Evolutionary conservation across 78 protist species (phyloP).

Genomic region (Emiliania huxleyi): DNA sequence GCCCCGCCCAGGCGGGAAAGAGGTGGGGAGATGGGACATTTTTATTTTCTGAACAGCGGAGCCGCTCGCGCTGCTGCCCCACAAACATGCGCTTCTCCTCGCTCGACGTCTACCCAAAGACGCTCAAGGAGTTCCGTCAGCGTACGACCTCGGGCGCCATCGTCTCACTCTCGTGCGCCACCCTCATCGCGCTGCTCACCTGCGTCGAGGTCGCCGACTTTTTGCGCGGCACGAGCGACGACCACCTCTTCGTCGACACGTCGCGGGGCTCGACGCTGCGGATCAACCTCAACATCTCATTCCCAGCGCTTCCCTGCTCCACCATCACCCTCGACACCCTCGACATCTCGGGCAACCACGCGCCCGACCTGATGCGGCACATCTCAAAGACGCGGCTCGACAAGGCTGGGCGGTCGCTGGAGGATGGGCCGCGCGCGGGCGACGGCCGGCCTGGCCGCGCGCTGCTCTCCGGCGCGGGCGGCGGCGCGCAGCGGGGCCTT

Average conservation of each 20-base stretch:
- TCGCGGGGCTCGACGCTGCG: neutral
- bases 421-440: neutral
- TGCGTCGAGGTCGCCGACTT: neutral
- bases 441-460: neutral
- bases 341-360: neutral
- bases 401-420: neutral
- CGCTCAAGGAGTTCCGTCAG: neutral
- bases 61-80: no score
- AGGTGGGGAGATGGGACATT: no score
- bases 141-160: neutral
- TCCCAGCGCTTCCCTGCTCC: constrained; percentile 9
- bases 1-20: no score
- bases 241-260: neutral
- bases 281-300: neutral
- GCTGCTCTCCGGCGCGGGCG: neutral
- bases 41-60: no score
- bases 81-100: neutral
- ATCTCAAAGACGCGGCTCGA: neutral
- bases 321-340: neutral
- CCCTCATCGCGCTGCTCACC: neutral
- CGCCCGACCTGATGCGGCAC: neutral
- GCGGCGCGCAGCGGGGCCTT: neutral
- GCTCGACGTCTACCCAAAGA: constrained; percentile 8
- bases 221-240: neutral
- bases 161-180: neutral